Conservation (phyloP, 495 filamentous ascomycete species). For the Thermochaetoides thermophila region DNA sequence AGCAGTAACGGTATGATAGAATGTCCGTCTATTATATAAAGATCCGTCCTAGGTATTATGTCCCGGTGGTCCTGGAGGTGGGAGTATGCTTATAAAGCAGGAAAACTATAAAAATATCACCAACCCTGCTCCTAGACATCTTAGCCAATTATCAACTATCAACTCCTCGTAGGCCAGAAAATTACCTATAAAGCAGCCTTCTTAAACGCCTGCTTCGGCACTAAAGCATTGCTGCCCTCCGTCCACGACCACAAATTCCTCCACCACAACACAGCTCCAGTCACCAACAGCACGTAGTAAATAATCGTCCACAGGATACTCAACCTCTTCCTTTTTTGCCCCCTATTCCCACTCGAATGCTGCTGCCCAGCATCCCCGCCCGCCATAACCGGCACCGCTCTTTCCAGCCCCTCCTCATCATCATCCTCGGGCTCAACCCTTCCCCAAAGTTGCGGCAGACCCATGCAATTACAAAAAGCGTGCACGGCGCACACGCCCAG, state of each 20-base stretch:
- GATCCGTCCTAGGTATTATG: too few relatives aligned
- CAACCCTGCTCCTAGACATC: too few relatives aligned
- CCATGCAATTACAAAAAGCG: conserved; percentile 85
- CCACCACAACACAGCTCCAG: conserved; percentile 57
- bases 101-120: too few relatives aligned
- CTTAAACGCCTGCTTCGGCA: conserved; percentile 18
- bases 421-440: conserved; percentile 36
- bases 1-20: too few relatives aligned
- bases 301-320: conserved; percentile 49
- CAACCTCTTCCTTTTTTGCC: not conserved
- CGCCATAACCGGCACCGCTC: conserved; percentile 4
- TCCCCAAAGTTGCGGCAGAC: conserved; percentile 78
- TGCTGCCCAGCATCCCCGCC: conserved; percentile 4
- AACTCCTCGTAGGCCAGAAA: too few relatives aligned
- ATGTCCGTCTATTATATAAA: too few relatives aligned
- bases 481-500: conserved; percentile 60
- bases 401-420: conserved; percentile 6
- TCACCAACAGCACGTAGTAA: conserved; percentile 64
- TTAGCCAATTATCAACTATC: too few relatives aligned
- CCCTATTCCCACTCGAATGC: not conserved
- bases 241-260: conserved; percentile 58
- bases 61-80: too few relatives aligned
- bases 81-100: too few relatives aligned
- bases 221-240: conserved; percentile 37
- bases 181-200: not conserved